phyloP scores from a whole-genome alignment of 768 basidiomycete genomes.

The Amanita pallidorosea region DNA sequence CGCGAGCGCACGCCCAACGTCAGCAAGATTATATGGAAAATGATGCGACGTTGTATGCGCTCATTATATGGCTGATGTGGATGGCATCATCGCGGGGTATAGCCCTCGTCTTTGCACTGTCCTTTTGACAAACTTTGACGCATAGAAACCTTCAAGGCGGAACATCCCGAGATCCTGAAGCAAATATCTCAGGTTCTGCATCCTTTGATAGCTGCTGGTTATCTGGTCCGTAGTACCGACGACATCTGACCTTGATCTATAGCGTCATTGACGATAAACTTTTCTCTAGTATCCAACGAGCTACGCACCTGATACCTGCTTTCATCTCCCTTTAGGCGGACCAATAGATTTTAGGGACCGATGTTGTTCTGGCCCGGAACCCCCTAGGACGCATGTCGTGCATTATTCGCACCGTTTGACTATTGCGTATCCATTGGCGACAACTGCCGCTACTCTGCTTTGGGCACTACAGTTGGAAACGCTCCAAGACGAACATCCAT shows the following conservation, averaged over 20 bases:
- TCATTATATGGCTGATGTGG: constrained; percentile 38
- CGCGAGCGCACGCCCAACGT: constrained; percentile 6
- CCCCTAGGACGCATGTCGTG: constrained; percentile 19
- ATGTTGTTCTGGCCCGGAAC: constrained; percentile 20
- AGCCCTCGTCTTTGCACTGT: constrained; percentile 5
- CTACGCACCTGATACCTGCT: constrained; percentile 33
- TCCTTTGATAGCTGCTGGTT: constrained; percentile 29
- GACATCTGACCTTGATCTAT: constrained; percentile 2
- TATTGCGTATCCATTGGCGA: constrained; percentile 29
- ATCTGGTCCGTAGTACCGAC: constrained; percentile 19
- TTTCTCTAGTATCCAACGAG: constrained; percentile 27
- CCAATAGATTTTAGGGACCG: constrained; percentile 12
- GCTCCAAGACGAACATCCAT: constrained; percentile 17
- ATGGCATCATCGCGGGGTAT: constrained; percentile 29
- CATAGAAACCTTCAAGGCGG: constrained; percentile 22
- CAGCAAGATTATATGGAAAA: neutral
- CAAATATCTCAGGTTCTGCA: constrained; percentile 21
- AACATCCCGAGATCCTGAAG: constrained; percentile 17
- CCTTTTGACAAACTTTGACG: neutral
- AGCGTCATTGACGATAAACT: constrained; percentile 6
- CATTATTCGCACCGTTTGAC: constrained; percentile 31
- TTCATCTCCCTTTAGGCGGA: constrained; percentile 27
- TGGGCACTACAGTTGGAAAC: constrained; percentile 25
- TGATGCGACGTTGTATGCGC: constrained; percentile 25
- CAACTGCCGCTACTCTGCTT: constrained; percentile 27